These are phyloP conservation scores for Orychophragmus violaceus DNA, from an alignment of 345 rosid species.

Conservation along the genomic window DNA sequence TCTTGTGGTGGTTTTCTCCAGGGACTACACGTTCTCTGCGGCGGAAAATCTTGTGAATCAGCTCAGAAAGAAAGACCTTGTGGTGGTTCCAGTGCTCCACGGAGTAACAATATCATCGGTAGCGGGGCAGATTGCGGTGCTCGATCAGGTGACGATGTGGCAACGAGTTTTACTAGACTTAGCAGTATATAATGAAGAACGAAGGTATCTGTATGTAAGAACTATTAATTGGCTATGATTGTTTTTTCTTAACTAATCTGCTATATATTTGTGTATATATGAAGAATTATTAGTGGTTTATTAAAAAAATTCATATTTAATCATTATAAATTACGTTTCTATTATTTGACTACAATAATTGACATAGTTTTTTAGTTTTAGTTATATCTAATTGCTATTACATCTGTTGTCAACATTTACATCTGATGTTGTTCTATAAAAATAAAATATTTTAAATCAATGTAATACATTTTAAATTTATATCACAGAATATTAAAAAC, in stretches of 20 bases:
- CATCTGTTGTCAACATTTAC: too few relatives aligned
- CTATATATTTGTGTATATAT: too few relatives aligned
- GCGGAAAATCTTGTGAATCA: neutral
- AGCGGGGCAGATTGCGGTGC: neutral
- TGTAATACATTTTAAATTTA: too few relatives aligned
- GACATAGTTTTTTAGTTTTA: too few relatives aligned
- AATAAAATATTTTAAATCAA: too few relatives aligned
- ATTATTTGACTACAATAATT: too few relatives aligned
- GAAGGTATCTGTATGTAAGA: neutral
- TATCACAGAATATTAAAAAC: too few relatives aligned
- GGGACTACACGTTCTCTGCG: neutral
- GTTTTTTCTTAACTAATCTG: neutral
- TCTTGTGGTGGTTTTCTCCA: constrained; percentile 4
- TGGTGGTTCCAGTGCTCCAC: neutral
- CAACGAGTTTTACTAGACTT: neutral
- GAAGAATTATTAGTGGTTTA: too few relatives aligned
- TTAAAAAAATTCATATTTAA: too few relatives aligned
- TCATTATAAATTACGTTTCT: too few relatives aligned
- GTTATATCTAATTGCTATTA: too few relatives aligned
- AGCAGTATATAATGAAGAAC: neutral
- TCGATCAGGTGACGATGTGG: neutral
- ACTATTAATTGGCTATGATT: neutral
- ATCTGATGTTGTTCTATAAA: too few relatives aligned
- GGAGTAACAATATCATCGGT: neutral
- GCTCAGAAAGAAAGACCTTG: neutral